Conservation (phyloP, 1,139 yeast species). For the Casaregolazyma lundiana region DNA sequence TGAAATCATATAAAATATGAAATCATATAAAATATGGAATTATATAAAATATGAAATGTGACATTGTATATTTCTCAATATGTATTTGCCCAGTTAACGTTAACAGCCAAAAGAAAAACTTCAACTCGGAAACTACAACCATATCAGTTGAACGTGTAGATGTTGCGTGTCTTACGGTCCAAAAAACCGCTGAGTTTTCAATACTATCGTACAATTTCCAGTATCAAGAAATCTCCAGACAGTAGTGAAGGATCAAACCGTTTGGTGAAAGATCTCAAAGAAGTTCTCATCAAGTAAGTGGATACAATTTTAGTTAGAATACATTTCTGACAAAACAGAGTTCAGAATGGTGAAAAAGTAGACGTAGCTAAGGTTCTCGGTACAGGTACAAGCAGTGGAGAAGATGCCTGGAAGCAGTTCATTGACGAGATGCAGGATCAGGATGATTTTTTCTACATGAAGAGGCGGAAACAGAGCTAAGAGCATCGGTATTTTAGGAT, state of each 20-base stretch:
- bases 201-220: constrained; percentile 1
- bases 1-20: neutral
- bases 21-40: neutral
- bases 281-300: constrained; percentile 2
- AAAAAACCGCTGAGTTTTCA: neutral
- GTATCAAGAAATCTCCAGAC: neutral
- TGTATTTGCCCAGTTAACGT: no score
- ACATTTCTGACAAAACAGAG: no score
- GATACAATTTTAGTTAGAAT: no score
- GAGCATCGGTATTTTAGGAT: no score
- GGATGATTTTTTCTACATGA: constrained; percentile 17
- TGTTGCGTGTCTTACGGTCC: neutral
- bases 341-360: constrained; percentile 16
- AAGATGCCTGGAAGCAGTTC: constrained; percentile 17
- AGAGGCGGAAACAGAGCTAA: constrained; percentile 6
- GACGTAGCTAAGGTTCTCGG: constrained; percentile 17
- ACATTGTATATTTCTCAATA: no score
- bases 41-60: neutral
- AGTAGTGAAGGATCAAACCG: no score
- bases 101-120: no score
- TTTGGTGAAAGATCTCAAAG: neutral
- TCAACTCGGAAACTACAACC: no score
- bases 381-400: constrained; percentile 17
- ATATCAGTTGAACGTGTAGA: neutral
- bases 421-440: constrained; percentile 16